Base-by-base conservation (phyloP, 441 rosid species). In the Pelargonium fulgidum region DNA sequence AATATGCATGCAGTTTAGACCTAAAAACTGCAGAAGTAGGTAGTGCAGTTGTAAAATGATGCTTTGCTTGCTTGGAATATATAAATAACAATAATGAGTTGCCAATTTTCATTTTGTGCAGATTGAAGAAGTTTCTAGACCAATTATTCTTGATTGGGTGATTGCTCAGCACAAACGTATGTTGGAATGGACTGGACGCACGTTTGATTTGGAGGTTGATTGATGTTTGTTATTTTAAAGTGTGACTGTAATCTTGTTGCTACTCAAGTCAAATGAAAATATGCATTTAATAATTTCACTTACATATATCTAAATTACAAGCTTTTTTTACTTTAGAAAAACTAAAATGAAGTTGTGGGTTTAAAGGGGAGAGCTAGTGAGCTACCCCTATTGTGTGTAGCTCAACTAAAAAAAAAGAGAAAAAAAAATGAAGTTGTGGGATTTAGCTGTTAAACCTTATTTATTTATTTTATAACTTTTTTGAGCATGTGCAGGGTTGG, bases 111-210 rank as follows among this genome's bases (percentile, higher is more conserved):
- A 45, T 52, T 71, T 3, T 76, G 47, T 75, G 81, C 97, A 95
- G 98, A 89, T 92, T 70, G 87, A 80, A 84, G 86, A 86, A 77
- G 82, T 81, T 73, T 86, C 88, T 24, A 79, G 79, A 70, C 95
- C 98, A 24, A 78, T 92, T 59, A 87, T 95, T 86, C 88, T 92
- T 79, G 97, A 95, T 84, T 95, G 98, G 99, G 87, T 89, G 74
- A 90, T 95, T 76, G 86, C 95, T 69, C 96, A 90, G 83, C 98
- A 95, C 76, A 76, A 81, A 77, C 96, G 85, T 77, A 89, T 92
- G 65, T 79, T 92, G 88, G 97, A 92, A 75, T 95, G 99, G 99
- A 88, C 93, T 68, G 85, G 87, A 72, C 89, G 99, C 70, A 96
- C 95, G 66, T 85, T 88, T 79, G 97, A 95, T 75, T 86, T 92